phyloP scores from a whole-genome alignment of 2,329 filamentous ascomycete genomes.

The Purpureocillium lavendulum region DNA sequence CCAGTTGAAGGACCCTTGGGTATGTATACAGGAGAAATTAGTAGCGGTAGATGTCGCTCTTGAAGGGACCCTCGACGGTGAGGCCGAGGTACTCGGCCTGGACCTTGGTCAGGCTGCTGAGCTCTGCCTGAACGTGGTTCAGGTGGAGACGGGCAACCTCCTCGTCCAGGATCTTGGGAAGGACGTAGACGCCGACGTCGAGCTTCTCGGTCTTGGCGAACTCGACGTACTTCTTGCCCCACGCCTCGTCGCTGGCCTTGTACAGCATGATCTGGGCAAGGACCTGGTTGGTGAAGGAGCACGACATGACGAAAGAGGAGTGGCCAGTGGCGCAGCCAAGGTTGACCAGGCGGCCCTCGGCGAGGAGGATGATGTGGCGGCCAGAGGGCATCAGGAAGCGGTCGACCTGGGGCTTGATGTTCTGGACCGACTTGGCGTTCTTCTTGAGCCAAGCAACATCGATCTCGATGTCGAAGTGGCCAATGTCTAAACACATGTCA shows the following conservation, averaged over 20 bases:
- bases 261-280: conserved; percentile 97
- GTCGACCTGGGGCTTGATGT: conserved; percentile 99
- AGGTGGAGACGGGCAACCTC: conserved; percentile 94
- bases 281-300: conserved; percentile 99
- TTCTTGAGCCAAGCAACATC: conserved; percentile 99
- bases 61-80: conserved; percentile 82
- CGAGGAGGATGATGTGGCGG: conserved; percentile 95
- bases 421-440: conserved; percentile 86
- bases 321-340: conserved; percentile 97
- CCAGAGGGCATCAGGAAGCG: conserved; percentile 91
- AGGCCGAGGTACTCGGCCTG: conserved; percentile 96
- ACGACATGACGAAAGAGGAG: conserved; percentile 99
- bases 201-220: conserved; percentile 91
- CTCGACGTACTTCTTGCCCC: conserved; percentile 90
- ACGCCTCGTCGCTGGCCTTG: conserved; percentile 84
- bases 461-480: conserved; percentile 99
- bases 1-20: conserved; percentile 31
- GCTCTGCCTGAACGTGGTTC: conserved; percentile 87
- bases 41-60: conserved; percentile 68
- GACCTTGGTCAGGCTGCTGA: conserved; percentile 73
- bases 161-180: conserved; percentile 96
- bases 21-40: conserved; percentile 27
- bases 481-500: conserved; percentile 57
- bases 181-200: conserved; percentile 85
- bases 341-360: conserved; percentile 98